Percentiles rank a stretch among this genome's conserved stretches.
Conservation (phyloP, 331 rosid species). For the Acacia concinna region DNA sequence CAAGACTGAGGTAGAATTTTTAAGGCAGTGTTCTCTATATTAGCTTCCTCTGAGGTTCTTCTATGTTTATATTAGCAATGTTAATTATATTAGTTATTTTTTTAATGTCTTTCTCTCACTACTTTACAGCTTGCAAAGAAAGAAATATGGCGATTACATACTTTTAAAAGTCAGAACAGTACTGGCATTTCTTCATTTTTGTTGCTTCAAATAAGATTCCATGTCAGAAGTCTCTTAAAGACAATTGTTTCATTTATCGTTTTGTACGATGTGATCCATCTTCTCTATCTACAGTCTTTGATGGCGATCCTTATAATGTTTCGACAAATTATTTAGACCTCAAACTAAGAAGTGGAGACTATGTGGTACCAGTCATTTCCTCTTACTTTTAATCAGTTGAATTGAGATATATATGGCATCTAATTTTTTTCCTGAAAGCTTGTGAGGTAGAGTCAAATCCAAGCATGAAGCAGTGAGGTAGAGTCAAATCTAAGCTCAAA, state of each 20-base stretch:
- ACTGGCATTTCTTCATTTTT: slow-evolving; percentile 69
- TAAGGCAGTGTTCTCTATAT: slow-evolving; percentile 22
- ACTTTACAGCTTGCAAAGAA: slow-evolving; percentile 67
- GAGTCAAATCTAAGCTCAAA: not conserved
- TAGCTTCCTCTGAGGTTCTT: slow-evolving; percentile 2
- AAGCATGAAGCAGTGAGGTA: no score
- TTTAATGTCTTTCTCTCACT: not conserved
- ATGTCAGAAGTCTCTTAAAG: slow-evolving; percentile 43
- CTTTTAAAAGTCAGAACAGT: slow-evolving; percentile 41
- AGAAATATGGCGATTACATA: slow-evolving; percentile 61
- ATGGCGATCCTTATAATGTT: slow-evolving; percentile 34
- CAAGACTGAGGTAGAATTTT: slow-evolving; percentile 63
- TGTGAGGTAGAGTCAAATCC: no score
- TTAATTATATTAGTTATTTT: not conserved
- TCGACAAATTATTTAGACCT: slow-evolving; percentile 52
- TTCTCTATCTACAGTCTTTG: slow-evolving; percentile 38
- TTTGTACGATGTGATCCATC: slow-evolving; percentile 52
- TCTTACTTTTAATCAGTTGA: not conserved
- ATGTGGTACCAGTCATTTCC: slow-evolving; percentile 60
- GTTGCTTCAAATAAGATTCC: slow-evolving; percentile 58
- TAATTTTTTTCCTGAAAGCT: not conserved
- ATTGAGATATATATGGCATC: slow-evolving; percentile 19
- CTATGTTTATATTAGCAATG: slow-evolving; percentile 10
- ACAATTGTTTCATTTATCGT: slow-evolving; percentile 58
- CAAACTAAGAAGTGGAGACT: slow-evolving; percentile 71